phyloP scores from a whole-genome alignment of 2,329 filamentous ascomycete species.

The Sclerotiophoma versabilis region DNA sequence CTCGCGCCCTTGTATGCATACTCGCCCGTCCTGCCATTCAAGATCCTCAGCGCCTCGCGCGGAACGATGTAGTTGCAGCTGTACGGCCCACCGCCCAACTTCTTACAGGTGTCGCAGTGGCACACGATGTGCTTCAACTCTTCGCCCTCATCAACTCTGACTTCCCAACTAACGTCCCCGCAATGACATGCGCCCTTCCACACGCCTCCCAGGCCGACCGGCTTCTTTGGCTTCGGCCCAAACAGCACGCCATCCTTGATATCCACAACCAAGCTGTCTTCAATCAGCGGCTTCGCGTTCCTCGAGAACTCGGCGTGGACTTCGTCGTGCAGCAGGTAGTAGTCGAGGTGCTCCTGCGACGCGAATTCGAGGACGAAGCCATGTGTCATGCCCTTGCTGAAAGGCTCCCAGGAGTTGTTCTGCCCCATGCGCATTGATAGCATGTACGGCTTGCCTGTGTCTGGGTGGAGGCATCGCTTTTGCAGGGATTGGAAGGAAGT shows the following conservation, averaged over 20 bases:
- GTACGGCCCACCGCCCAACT: constrained; percentile 46
- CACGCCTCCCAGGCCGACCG: constrained; percentile 10
- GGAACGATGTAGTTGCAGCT: constrained; percentile 48
- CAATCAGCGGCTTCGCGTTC: constrained; percentile 38
- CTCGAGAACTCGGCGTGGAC: constrained; percentile 43
- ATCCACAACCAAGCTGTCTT: constrained; percentile 44
- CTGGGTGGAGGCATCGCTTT: constrained; percentile 31
- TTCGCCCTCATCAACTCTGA: constrained; percentile 33
- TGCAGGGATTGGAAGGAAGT: constrained; percentile 37
- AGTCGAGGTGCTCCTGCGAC: constrained; percentile 43
- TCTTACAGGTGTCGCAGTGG: constrained; percentile 48
- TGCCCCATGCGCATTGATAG: constrained; percentile 43
- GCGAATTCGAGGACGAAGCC: constrained; percentile 47
- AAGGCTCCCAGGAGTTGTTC: constrained; percentile 44
- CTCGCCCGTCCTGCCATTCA: constrained; percentile 31
- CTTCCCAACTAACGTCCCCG: constrained; percentile 34
- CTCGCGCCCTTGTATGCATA: constrained; percentile 45
- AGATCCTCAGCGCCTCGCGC: constrained; percentile 34
- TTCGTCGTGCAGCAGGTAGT: constrained; percentile 41
- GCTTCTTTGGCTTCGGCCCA: constrained; percentile 32
- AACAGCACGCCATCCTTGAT: constrained; percentile 45
- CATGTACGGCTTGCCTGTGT: constrained; percentile 42
- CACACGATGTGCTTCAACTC: constrained; percentile 41
- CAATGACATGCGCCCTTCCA: constrained; percentile 45
- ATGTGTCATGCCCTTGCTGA: constrained; percentile 46